Percentiles rank a stretch among this genome's conserved stretches.
phyloP scores from a whole-genome alignment of 805 yeast species.

The Hanseniaspora thailandica region DNA sequence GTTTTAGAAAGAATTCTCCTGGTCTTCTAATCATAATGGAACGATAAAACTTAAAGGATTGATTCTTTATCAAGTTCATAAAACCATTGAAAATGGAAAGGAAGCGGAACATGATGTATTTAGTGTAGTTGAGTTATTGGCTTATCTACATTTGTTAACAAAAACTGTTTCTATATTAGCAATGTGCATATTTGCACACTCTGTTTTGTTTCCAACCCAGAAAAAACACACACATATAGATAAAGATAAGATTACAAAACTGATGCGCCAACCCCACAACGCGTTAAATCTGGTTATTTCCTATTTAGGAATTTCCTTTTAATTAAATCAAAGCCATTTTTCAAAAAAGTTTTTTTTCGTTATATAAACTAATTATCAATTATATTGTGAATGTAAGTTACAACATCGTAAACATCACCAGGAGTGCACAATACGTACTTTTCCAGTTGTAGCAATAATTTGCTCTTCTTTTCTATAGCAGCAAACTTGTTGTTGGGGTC shows the following conservation, averaged over 20 bases:
- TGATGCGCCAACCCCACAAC: too few species aligned
- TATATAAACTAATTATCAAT: slow-evolving; percentile 2
- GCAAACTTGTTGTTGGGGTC: background rate
- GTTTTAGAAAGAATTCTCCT: background rate
- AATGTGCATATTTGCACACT: too few species aligned
- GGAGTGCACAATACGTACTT: slow-evolving; percentile 28
- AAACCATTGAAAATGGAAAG: background rate
- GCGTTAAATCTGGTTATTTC: too few species aligned
- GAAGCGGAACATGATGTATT: background rate
- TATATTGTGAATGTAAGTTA: slow-evolving; percentile 24
- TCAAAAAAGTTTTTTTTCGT: background rate
- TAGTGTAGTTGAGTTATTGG: background rate
- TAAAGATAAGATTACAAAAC: too few species aligned
- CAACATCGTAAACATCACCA: slow-evolving; percentile 22
- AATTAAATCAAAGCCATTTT: background rate
- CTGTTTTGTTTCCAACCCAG: too few species aligned
- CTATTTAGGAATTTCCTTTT: background rate
- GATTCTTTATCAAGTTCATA: background rate
- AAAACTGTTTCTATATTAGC: too few species aligned
- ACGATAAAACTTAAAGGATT: background rate
- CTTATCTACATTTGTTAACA: too few species aligned
- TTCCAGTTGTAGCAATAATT: slow-evolving; percentile 22
- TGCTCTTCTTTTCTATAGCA: background rate
- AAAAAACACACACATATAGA: too few species aligned
- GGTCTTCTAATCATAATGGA: background rate